Evolutionary conservation across 2,329 filamentous ascomycete genomes (phyloP).

Genomic region (Herpotrichia juniperi): DNA sequence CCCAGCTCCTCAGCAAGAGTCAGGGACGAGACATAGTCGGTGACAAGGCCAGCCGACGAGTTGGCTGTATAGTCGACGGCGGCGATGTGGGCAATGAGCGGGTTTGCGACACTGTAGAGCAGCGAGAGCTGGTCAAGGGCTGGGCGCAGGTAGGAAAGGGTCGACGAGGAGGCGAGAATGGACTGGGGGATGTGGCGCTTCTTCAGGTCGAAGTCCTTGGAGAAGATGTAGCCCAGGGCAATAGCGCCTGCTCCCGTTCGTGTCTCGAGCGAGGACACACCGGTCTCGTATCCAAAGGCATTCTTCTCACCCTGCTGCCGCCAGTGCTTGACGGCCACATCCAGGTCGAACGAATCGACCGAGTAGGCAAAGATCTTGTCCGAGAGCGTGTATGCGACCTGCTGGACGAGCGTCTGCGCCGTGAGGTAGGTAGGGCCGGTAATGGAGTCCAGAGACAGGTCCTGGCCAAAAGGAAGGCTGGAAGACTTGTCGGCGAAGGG

Average conservation of each 20-base stretch:
- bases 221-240: constrained; percentile 96
- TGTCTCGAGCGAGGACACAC: constrained; percentile 82
- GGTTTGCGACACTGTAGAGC: constrained; percentile 89
- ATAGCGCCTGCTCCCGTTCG: constrained; percentile 87
- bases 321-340: constrained; percentile 83
- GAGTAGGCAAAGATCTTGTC: constrained; percentile 99
- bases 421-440: constrained; percentile 91
- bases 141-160: constrained; percentile 78
- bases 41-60: constrained; percentile 73
- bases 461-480: constrained; percentile 59
- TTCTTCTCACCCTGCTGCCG: constrained; percentile 72
- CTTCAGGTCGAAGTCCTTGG: constrained; percentile 89
- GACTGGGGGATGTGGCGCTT: constrained; percentile 93
- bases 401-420: constrained; percentile 90
- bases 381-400: constrained; percentile 92
- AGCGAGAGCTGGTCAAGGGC: constrained; percentile 89
- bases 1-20: constrained; percentile 88
- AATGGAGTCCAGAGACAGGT: constrained; percentile 64
- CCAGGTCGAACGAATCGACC: constrained; percentile 89
- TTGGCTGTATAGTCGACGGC: constrained; percentile 81
- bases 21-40: constrained; percentile 84
- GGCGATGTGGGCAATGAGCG: constrained; percentile 89
- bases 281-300: constrained; percentile 78
- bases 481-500: constrained; percentile 52
- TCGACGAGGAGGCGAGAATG: constrained; percentile 84